These are phyloP conservation scores for Sarocladiaceae sp. DNA, from an alignment of 2,329 filamentous ascomycete genomes.

Conservation along the genomic window DNA sequence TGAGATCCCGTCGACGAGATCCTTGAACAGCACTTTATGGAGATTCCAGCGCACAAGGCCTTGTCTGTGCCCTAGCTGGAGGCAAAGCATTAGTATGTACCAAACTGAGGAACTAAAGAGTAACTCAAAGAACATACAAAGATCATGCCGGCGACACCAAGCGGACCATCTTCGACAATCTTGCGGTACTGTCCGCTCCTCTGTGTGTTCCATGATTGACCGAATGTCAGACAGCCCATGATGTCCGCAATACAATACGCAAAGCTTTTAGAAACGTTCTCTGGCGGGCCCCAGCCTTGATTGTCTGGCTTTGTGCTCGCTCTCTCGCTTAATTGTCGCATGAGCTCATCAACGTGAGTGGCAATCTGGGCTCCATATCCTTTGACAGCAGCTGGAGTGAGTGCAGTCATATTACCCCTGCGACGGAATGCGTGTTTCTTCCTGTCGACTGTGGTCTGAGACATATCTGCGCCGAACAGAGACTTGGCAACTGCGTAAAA, in stretches of 20 bases:
- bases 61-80: slow-evolving; percentile 14
- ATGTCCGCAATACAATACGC: slow-evolving; percentile 15
- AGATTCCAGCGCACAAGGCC: slow-evolving; percentile 13
- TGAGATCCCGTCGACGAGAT: slow-evolving; percentile 12
- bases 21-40: slow-evolving; percentile 13
- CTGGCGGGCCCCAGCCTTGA: slow-evolving; percentile 11
- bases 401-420: slow-evolving; percentile 12
- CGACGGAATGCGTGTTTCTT: slow-evolving; percentile 14
- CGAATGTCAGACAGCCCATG: slow-evolving; percentile 15
- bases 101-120: no score
- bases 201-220: slow-evolving; percentile 13
- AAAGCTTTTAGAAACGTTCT: slow-evolving; percentile 12
- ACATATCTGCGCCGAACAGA: slow-evolving; percentile 15
- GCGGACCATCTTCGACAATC: slow-evolving; percentile 13
- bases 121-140: no score
- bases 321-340: slow-evolving; percentile 10
- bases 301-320: slow-evolving; percentile 9
- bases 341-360: slow-evolving; percentile 12
- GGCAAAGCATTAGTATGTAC: not conserved
- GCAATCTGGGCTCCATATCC: slow-evolving; percentile 12
- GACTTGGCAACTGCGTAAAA: not conserved
- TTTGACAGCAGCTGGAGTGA: slow-evolving; percentile 12
- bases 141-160: slow-evolving; percentile 12
- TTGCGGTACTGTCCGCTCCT: slow-evolving; percentile 11
- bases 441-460: slow-evolving; percentile 13